Evolutionary conservation across 805 yeast genomes (phyloP).

Genomic region (Spathaspora arborariae): DNA sequence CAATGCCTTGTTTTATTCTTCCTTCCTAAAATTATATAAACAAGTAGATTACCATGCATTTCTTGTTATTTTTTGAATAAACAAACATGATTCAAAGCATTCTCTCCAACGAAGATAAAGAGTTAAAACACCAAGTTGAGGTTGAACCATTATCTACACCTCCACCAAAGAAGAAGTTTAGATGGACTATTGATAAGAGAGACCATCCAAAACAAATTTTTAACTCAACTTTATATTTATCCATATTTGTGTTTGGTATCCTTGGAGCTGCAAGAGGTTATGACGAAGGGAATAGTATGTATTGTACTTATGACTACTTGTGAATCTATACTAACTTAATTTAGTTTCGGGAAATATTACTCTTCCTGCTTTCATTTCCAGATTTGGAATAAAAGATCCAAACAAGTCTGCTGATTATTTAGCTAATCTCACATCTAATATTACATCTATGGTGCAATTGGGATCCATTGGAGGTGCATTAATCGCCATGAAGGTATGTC

Average conservation of each 20-base stretch:
- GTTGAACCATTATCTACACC: neutral
- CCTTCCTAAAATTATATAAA: neutral
- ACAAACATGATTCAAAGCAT: neutral
- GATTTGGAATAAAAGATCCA: slow-evolving; percentile 41
- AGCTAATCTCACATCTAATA: slow-evolving; percentile 47
- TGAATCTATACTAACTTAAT: neutral
- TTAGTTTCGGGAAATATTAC: slow-evolving; percentile 39
- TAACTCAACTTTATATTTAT: slow-evolving; percentile 40
- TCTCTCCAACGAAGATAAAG: neutral
- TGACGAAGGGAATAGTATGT: slow-evolving; percentile 45
- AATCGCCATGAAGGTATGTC: slow-evolving; percentile 7
- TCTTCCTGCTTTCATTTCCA: slow-evolving; percentile 36
- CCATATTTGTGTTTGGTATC: slow-evolving; percentile 47
- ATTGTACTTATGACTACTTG: neutral
- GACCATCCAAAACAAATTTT: slow-evolving; percentile 38
- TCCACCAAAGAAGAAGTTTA: slow-evolving; percentile 8
- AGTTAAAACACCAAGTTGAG: neutral
- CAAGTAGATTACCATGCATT: neutral
- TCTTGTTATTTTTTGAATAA: neutral
- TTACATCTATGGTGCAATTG: slow-evolving; percentile 54
- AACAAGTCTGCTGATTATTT: slow-evolving; percentile 26
- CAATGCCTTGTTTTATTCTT: too few species aligned
- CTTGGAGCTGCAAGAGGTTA: slow-evolving; percentile 54
- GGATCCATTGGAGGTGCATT: slow-evolving; percentile 52
- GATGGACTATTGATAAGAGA: slow-evolving; percentile 18